These are phyloP conservation scores for Talinum fruticosum DNA, from an alignment of 148 eudicot species.

Conservation along the genomic window DNA sequence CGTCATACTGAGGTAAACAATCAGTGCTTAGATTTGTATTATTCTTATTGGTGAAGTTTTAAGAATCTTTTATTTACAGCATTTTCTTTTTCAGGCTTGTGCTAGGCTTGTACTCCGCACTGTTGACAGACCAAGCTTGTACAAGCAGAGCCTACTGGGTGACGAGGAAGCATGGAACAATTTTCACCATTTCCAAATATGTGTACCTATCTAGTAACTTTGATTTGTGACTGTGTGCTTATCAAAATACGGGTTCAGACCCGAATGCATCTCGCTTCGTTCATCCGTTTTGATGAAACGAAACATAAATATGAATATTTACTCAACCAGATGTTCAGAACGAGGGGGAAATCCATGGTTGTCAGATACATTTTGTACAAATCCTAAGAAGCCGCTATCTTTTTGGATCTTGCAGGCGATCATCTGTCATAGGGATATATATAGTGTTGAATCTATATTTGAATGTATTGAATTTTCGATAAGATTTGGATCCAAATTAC, in stretches of 20 bases:
- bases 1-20: conserved; percentile 22
- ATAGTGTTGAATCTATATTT: not conserved
- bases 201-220: not conserved
- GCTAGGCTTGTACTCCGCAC: conserved; percentile 15
- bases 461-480: not conserved
- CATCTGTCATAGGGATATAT: not conserved
- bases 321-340: not conserved
- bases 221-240: not conserved
- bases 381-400: not conserved
- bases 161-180: not conserved
- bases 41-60: not conserved
- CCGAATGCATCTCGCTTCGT: not conserved
- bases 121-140: conserved; percentile 10
- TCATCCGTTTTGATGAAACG: not conserved
- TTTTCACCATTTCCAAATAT: not conserved
- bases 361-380: not conserved
- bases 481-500: not conserved
- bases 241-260: not conserved
- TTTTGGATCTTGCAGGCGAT: not conserved
- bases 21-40: not conserved
- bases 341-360: not conserved
- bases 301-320: not conserved
- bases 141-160: not conserved
- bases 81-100: not conserved
- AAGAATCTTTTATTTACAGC: conserved; percentile 5